Evolutionary conservation across 257 asterid genomes (phyloP).

Genomic region (Cinchona pubescens): DNA sequence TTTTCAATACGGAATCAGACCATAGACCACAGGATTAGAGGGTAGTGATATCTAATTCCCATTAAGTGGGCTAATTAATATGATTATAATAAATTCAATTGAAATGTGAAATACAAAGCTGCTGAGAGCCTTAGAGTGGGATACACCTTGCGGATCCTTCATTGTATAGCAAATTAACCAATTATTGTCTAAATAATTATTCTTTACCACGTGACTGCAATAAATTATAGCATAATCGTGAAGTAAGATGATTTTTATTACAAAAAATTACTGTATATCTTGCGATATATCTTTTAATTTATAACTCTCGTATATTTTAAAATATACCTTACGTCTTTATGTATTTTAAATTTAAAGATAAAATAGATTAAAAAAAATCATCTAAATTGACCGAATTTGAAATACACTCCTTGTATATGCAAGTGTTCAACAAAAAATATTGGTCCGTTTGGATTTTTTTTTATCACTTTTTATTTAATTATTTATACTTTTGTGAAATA

Average conservation of each 20-base stretch:
- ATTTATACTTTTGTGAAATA: too few relatives aligned
- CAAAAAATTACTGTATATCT: too few relatives aligned
- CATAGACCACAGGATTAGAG: neutral
- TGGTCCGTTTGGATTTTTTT: too few relatives aligned
- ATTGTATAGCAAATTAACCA: neutral
- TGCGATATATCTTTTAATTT: too few relatives aligned
- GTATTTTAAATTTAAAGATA: too few relatives aligned
- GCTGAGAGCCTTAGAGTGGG: neutral
- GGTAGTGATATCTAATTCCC: neutral
- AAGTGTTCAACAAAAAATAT: too few relatives aligned
- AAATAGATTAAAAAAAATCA: too few relatives aligned
- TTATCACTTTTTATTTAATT: too few relatives aligned
- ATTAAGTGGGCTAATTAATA: neutral
- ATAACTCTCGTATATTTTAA: too few relatives aligned
- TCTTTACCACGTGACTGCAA: neutral
- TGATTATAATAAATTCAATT: constrained; percentile 1
- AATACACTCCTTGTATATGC: too few relatives aligned
- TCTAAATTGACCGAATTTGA: too few relatives aligned
- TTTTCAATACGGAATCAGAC: neutral
- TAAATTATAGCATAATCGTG: neutral
- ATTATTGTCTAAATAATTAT: constrained; percentile 14
- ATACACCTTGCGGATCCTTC: neutral
- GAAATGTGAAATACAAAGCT: neutral
- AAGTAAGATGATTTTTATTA: neutral
- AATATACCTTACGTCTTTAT: too few relatives aligned